Evolutionary conservation across 2,329 filamentous ascomycete genomes (phyloP), one percentile per base, ranked within the genome.

Genomic region (Aspergillus sclerotialis): DNA sequence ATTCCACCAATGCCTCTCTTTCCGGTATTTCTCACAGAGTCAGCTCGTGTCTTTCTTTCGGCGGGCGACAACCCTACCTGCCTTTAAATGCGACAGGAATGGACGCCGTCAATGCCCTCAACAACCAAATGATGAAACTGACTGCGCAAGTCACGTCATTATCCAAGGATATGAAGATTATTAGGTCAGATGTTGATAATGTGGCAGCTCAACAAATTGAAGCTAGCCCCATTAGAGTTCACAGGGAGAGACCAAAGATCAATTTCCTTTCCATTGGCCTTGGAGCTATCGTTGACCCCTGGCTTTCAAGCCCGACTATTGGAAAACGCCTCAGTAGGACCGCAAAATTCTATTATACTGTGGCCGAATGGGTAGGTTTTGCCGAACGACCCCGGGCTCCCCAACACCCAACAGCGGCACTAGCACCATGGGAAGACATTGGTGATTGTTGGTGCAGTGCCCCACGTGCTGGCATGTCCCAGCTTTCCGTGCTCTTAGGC

Each of bases 401-500:
- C 10, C 42, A 49, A 13, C 63, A 69, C 1, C 69, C 72, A 0
- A 50, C 64, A n/a, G 58, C 69, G 0, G 86, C 83, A 1, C 68
- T 94, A 2, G 55, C 62, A 2, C 63, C 68, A 3, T 94, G 89
- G 87, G 68, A 79, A 7, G 84, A 94, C 31, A 73, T 82, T 21
- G 85, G 84, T 13, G 84, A 96, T 42, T 93, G 87, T 60, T 96
- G 87, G 84, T 96, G 90, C 58, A 79, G 82, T 4, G 60, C 66
- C 7, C 53, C 58, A 32, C 71, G 67, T 1, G 44, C 69, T 31
- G 56, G 56, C 10, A 61, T 64, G 11, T 49, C 64, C 6, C 67
- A 70, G 40, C 49, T 72, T 9, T 49, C 52, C 2, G 52, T 70
- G 13, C 33, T 50, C 4, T 52, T 68, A 0, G 50, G 54, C 1